phyloP scores from a whole-genome alignment of 768 basidiomycete genomes.

The Termitomyces sp. region DNA sequence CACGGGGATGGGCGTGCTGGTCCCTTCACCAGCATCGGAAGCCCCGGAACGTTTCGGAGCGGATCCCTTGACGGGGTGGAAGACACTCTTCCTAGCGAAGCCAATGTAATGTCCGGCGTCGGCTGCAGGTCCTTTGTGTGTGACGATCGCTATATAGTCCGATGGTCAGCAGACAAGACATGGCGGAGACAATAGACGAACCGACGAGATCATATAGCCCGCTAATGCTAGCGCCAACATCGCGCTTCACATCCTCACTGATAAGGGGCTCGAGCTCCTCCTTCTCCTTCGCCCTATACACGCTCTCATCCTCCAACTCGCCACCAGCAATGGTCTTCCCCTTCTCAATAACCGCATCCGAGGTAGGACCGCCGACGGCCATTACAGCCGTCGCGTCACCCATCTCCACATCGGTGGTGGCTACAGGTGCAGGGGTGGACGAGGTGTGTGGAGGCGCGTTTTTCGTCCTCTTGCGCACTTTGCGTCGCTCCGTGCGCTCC shows the following conservation, averaged over 20 bases:
- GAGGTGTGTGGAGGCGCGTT: constrained; percentile 20
- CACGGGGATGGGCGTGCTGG: constrained; percentile 11
- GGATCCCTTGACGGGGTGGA: constrained; percentile 36
- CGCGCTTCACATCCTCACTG: constrained; percentile 53
- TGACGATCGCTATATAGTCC: constrained; percentile 72
- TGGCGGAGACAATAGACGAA: constrained; percentile 18
- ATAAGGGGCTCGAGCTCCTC: constrained; percentile 60
- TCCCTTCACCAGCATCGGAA: constrained; percentile 10
- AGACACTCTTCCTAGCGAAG: constrained; percentile 76
- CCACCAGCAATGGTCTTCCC: constrained; percentile 27
- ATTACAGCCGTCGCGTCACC: constrained; percentile 23
- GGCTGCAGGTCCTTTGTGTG: constrained; percentile 94
- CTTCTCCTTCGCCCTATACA: constrained; percentile 59
- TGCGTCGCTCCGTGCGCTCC: constrained; percentile 77
- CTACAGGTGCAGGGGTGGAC: constrained; percentile 15
- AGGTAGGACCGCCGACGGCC: constrained; percentile 15
- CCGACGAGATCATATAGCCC: constrained; percentile 91
- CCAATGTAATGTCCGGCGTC: constrained; percentile 96
- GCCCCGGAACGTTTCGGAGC: constrained; percentile 14
- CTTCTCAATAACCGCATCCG: constrained; percentile 17
- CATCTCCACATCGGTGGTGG: constrained; percentile 43
- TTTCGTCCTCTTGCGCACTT: constrained; percentile 75
- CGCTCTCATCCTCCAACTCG: constrained; percentile 61
- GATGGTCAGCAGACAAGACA: background rate
- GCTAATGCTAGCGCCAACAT: constrained; percentile 68